A percentile compares a stretch with the other conserved stretches of the same genome.
Evolutionary conservation across 2,329 filamentous ascomycete species (phyloP).

Genomic region (Westerdykella sp.): DNA sequence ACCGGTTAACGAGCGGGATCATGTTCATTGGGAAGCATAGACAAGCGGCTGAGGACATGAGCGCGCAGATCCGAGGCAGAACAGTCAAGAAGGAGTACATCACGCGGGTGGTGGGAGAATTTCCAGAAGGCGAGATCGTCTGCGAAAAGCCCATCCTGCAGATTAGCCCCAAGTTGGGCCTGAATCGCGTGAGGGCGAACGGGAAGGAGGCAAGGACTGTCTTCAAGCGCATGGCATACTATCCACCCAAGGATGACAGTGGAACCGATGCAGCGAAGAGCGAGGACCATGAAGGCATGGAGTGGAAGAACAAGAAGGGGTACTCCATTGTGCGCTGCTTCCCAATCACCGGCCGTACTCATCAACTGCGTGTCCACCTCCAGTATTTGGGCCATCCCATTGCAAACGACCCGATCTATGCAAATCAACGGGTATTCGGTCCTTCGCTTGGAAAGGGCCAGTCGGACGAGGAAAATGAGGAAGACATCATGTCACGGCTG

Average conservation of each 20-base stretch:
- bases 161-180: constrained; percentile 88
- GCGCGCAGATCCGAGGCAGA: constrained; percentile 67
- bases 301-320: constrained; percentile 56
- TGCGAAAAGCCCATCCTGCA: constrained; percentile 91
- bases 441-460: constrained; percentile 66
- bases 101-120: constrained; percentile 81
- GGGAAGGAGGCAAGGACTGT: constrained; percentile 87
- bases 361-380: constrained; percentile 90
- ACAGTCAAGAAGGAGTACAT: constrained; percentile 94
- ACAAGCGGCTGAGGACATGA: constrained; percentile 70
- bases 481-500: constrained; percentile 81
- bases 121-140: constrained; percentile 83
- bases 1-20: constrained; percentile 87
- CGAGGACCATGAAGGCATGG: constrained; percentile 35
- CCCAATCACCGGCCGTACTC: constrained; percentile 87
- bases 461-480: constrained; percentile 66
- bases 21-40: constrained; percentile 95
- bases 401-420: constrained; percentile 95
- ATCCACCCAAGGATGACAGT: constrained; percentile 51
- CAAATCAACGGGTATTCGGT: constrained; percentile 88
- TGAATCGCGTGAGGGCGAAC: constrained; percentile 90
- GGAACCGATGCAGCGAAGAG: constrained; percentile 11
- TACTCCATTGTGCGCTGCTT: constrained; percentile 95
- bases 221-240: constrained; percentile 89
- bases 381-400: constrained; percentile 94